Evolutionary conservation across 306 rosid genomes (phyloP), one percentile per base, ranked within the genome.

Genomic region (Prunus salicina): DNA sequence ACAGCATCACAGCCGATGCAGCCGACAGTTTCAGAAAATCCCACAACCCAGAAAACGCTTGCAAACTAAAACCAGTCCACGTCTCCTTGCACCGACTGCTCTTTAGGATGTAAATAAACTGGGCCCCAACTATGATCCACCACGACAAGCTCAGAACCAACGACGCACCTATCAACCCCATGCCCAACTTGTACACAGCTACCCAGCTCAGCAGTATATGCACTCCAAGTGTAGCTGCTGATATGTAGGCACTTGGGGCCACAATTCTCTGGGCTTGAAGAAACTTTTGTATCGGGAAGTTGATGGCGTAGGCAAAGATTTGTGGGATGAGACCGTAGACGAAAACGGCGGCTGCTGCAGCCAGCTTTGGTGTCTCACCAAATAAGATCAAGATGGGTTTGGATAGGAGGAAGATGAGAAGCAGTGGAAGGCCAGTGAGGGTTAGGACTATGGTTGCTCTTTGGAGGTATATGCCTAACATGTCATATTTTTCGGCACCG

Each of bases 271-370:
- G 97, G 0, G 97, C 73, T 12, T 92, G 97, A 1, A 89, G 90
- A 46, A 89, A 92, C 45, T 92, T 92, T 71, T 92, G 97, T 3
- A 92, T 89, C 13, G 97, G 97, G 69, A 92, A 92, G 87, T 89
- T 89, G 19, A 88, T 43, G 1, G 96, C 97, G 72, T 89, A 92
- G 0, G 90, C 97, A 47, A 75, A 92, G 66, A 92, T 88, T 76
- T 92, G 96, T 0, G 97, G 97, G 61, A 92, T 92, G 32, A 92
- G 45, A 10, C 96, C 97, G 70, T 85, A 92, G 8, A 92, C 93
- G 63, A 83, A 92, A 0, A 88, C 18, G 1, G 87, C 83, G 0
- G 95, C 95, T 0, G 85, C 86, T 0, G 97, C 84, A 1, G 96
- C 89, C 1, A 92, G 16, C 1, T 43, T 50, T 0, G 64, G 2